Conservation (phyloP, 495 filamentous ascomycete genomes). For the Monascus purpureus region DNA sequence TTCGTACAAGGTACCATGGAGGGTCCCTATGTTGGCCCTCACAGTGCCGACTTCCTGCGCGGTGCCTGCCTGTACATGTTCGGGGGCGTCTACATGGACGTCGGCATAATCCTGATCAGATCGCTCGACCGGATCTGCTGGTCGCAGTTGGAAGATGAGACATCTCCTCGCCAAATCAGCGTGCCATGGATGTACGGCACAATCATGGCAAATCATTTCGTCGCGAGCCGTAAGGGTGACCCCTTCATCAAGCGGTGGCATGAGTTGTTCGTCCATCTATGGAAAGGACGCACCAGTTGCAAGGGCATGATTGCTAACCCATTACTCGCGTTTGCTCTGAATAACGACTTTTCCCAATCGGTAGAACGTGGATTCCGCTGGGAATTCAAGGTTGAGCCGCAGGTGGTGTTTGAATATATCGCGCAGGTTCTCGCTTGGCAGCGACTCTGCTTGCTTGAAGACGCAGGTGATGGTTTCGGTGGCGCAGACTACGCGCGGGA, state of each 20-base stretch:
- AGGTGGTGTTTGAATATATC: slow-evolving; percentile 4
- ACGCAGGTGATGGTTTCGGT: slow-evolving; percentile 4
- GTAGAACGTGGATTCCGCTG: background rate
- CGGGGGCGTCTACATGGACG: slow-evolving; percentile 15
- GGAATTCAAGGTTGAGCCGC: slow-evolving; percentile 2
- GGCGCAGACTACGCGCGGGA: slow-evolving; percentile 3
- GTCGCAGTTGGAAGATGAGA: slow-evolving; percentile 5
- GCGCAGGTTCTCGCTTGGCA: slow-evolving; percentile 1
- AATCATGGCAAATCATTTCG: slow-evolving; percentile 8
- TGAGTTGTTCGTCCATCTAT: slow-evolving; percentile 3
- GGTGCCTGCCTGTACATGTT: slow-evolving; percentile 8
- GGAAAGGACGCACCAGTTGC: background rate
- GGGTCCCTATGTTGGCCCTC: slow-evolving; percentile 8
- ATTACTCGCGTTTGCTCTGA: background rate
- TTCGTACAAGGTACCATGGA: slow-evolving; percentile 6
- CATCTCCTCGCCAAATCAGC: slow-evolving; percentile 6
- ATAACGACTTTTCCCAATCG: slow-evolving; percentile 1
- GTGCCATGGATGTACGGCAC: slow-evolving; percentile 2
- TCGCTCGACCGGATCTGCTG: slow-evolving; percentile 11
- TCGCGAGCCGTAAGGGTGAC: slow-evolving; percentile 8
- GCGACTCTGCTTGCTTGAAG: slow-evolving; percentile 4
- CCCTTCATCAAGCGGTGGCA: slow-evolving; percentile 10
- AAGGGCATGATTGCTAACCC: slow-evolving; percentile 1
- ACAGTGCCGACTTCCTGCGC: slow-evolving; percentile 12
- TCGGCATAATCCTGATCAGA: slow-evolving; percentile 10